These are phyloP conservation scores for Eutrema heterophyllum DNA, from an alignment of 345 rosid species.

Conservation along the genomic window DNA sequence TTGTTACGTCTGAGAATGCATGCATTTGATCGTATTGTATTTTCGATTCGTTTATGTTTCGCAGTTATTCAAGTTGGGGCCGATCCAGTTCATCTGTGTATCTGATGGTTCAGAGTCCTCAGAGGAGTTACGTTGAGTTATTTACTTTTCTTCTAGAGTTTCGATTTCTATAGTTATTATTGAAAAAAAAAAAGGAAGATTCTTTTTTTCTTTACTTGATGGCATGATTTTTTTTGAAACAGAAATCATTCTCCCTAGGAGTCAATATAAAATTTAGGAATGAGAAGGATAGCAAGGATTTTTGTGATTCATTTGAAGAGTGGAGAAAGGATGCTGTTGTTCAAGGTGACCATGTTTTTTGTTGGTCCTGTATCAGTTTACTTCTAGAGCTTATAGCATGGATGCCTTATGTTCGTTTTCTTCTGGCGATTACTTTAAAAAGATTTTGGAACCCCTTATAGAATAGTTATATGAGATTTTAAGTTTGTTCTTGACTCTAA, in stretches of 20 bases:
- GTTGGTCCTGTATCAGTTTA: too few relatives aligned
- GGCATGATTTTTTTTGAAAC: constrained; percentile 39
- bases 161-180: not conserved
- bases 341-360: constrained; percentile 45
- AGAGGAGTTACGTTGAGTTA: constrained; percentile 53
- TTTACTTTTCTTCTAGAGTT: not conserved
- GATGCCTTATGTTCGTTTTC: too few relatives aligned
- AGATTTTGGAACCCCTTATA: too few relatives aligned
- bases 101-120: constrained; percentile 41
- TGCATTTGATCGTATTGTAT: not conserved
- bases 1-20: not conserved
- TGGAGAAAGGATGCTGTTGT: constrained; percentile 57
- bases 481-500: not conserved
- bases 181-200: not conserved
- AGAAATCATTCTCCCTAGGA: constrained; percentile 67
- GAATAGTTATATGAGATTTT: too few relatives aligned
- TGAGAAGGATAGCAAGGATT: constrained; percentile 73
- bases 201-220: constrained; percentile 18
- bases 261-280: constrained; percentile 55
- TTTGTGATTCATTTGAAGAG: constrained; percentile 76
- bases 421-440: too few relatives aligned
- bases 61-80: constrained; percentile 82
- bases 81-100: constrained; percentile 64
- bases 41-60: constrained; percentile 8
- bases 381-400: too few relatives aligned